Evolutionary conservation across 2,329 filamentous ascomycete species (phyloP).

Genomic region (Diplodia sapinea): DNA sequence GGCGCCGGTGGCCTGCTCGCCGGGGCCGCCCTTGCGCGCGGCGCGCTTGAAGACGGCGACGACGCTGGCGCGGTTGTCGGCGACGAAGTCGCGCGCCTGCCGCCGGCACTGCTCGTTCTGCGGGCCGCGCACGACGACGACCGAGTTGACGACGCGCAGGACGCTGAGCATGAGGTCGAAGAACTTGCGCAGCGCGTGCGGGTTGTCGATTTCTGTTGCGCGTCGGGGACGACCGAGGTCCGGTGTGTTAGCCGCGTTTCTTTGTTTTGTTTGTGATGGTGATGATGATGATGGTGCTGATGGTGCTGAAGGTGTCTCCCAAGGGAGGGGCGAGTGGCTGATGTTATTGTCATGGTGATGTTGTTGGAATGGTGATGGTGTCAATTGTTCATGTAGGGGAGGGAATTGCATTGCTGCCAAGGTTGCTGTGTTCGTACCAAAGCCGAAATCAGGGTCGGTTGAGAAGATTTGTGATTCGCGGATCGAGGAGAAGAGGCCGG

Average conservation of each 20-base stretch:
- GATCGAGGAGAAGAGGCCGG: slow-evolving; percentile 82
- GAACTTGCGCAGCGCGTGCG: slow-evolving; percentile 75
- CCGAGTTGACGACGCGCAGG: slow-evolving; percentile 79
- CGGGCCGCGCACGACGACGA: slow-evolving; percentile 78
- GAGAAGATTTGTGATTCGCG: slow-evolving; percentile 84
- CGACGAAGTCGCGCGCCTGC: slow-evolving; percentile 79
- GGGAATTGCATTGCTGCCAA: neutral
- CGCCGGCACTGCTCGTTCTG: slow-evolving; percentile 76
- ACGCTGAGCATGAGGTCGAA: slow-evolving; percentile 83
- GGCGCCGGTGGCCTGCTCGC: slow-evolving; percentile 44
- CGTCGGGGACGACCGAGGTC: neutral
- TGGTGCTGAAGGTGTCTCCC: neutral
- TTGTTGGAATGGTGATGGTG: neutral
- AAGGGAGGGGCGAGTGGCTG: neutral
- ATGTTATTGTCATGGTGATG: neutral
- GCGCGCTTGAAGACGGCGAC: slow-evolving; percentile 89
- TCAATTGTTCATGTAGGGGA: slow-evolving; percentile 10
- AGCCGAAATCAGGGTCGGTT: slow-evolving; percentile 89
- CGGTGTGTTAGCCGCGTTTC: slow-evolving; percentile 29
- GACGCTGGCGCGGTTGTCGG: slow-evolving; percentile 81
- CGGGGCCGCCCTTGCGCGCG: slow-evolving; percentile 69
- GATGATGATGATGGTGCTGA: neutral
- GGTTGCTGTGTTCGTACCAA: slow-evolving; percentile 55
- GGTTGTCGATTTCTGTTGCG: slow-evolving; percentile 65
- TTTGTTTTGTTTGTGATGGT: neutral